Conservation (phyloP, 768 basidiomycete genomes). For the Termitomyces titanicus region DNA sequence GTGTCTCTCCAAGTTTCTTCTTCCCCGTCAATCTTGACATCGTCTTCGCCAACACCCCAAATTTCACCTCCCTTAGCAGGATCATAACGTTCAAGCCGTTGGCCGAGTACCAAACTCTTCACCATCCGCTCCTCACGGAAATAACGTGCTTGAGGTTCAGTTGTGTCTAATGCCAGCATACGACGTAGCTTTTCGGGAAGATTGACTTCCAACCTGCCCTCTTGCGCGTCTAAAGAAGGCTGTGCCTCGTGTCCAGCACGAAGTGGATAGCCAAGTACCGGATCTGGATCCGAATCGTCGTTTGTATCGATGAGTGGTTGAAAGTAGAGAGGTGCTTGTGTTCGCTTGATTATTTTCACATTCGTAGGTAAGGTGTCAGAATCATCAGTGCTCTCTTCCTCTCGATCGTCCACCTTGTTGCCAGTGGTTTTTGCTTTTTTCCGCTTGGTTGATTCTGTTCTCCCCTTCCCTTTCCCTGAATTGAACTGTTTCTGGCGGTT, state of each 20-base stretch:
- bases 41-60: conserved; percentile 71
- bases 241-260: conserved; percentile 22
- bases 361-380: conserved; percentile 22
- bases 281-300: conserved; percentile 29
- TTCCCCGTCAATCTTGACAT: conserved; percentile 28
- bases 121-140: conserved; percentile 52
- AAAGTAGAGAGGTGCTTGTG: conserved; percentile 15
- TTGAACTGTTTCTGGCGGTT: conserved; percentile 20
- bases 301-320: conserved; percentile 10
- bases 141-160: conserved; percentile 34
- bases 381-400: conserved; percentile 25
- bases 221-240: conserved; percentile 19
- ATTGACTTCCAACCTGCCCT: conserved; percentile 47
- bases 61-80: conserved; percentile 65
- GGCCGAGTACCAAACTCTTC: conserved; percentile 57
- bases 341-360: conserved; percentile 32
- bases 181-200: conserved; percentile 64
- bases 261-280: conserved; percentile 29
- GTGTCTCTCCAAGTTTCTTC: conserved; percentile 23
- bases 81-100: conserved; percentile 54
- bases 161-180: conserved; percentile 58
- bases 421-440: conserved; percentile 49
- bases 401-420: conserved; percentile 22
- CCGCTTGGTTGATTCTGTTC: conserved; percentile 23
- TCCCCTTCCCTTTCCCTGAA: conserved; percentile 37